These are phyloP conservation scores for Drechslerella dactyloides DNA, from an alignment of 2,329 filamentous ascomycete species.

Conservation along the genomic window DNA sequence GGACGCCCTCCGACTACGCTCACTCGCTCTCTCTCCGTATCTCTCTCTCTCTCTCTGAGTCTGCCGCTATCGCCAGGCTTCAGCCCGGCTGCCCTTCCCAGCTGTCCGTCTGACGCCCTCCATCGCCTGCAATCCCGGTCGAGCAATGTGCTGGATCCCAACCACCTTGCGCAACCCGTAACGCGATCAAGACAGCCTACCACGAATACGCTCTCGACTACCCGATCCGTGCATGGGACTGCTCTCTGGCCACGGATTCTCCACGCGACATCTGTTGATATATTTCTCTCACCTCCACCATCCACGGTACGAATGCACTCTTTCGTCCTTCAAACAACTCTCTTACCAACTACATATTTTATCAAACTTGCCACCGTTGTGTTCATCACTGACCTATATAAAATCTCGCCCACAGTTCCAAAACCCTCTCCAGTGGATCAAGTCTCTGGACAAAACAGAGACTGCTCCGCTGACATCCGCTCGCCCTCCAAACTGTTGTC, in stretches of 20 bases:
- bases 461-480: conserved; percentile 34
- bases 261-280: background rate
- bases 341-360: background rate
- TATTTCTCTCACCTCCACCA: too few relatives aligned
- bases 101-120: conserved; percentile 17
- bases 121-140: conserved; percentile 27
- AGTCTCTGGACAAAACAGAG: conserved; percentile 49
- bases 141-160: conserved; percentile 34
- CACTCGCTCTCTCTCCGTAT: too few relatives aligned
- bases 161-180: conserved; percentile 41
- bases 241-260: conserved; percentile 5
- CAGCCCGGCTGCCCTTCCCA: conserved; percentile 4
- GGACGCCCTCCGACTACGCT: too few relatives aligned
- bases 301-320: too few relatives aligned
- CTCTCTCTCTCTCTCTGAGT: background rate
- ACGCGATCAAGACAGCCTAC: conserved; percentile 46
- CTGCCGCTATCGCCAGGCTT: background rate
- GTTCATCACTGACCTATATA: too few relatives aligned
- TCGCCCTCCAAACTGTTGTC: conserved; percentile 49
- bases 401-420: background rate
- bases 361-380: too few relatives aligned
- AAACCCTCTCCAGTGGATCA: conserved; percentile 26
- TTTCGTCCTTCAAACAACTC: background rate
- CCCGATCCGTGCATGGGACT: background rate
- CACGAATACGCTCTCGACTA: conserved; percentile 4